Conservation (phyloP, 352 stramenopile species). For the Phytopythium aichiense region DNA sequence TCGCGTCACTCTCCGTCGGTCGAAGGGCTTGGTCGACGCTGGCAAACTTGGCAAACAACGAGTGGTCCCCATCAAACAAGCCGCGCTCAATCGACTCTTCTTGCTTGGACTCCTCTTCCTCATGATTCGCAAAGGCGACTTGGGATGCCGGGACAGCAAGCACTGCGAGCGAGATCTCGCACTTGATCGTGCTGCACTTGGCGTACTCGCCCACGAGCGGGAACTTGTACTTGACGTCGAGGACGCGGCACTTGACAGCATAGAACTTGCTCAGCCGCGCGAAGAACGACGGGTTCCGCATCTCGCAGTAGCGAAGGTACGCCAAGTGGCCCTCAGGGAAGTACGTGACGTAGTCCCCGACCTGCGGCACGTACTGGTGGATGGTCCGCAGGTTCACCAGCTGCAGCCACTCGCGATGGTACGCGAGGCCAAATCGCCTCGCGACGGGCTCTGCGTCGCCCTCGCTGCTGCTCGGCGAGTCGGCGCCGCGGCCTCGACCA, state of each 20-base stretch:
- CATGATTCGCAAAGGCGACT: conserved; percentile 9
- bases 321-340: conserved; percentile 69
- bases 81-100: conserved; percentile 28
- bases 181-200: conserved; percentile 61
- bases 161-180: conserved; percentile 62
- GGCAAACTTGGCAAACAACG: conserved; percentile 60
- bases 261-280: conserved; percentile 51
- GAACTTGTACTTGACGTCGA: conserved; percentile 75
- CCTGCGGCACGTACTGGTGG: conserved; percentile 76
- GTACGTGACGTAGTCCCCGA: conserved; percentile 80
- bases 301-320: conserved; percentile 32
- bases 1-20: conserved; percentile 22
- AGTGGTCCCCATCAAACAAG: conserved; percentile 37
- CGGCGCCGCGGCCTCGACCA: not conserved
- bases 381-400: conserved; percentile 36
- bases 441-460: conserved; percentile 32
- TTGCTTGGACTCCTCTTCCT: conserved; percentile 37
- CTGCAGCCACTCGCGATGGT: conserved; percentile 81
- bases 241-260: conserved; percentile 70
- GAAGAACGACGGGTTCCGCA: conserved; percentile 46
- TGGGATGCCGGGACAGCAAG: conserved; percentile 49
- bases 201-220: conserved; percentile 52
- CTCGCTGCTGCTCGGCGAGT: conserved; percentile 2
- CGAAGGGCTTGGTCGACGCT: conserved; percentile 59
- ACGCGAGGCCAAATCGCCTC: conserved; percentile 63